Base-by-base conservation (phyloP, 148 eudicot species). In the Arbutus unedo region DNA sequence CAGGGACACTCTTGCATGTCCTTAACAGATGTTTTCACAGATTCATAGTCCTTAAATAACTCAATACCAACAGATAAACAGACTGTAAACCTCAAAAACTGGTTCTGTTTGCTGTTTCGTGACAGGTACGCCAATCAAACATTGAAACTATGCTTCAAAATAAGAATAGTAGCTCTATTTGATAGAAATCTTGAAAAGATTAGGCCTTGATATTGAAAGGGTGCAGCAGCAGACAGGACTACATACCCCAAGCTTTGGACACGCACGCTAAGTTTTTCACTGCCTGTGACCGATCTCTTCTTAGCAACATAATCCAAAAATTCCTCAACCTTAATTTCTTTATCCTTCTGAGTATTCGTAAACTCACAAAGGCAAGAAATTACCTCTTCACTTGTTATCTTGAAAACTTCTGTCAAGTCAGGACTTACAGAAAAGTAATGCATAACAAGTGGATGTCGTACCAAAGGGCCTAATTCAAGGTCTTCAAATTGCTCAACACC, bases 231-330 rank as follows among this genome's bases (percentile, higher is more conserved):
- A 83, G 44, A 77, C 44, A 78, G 21, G 13, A 80, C 56, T n/a
- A 87, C 93, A 72, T 91, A 96, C 98, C 97, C 93, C 81, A 96
- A 90, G 88, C 90, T 90, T 82, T 93, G 98, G 81, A 96, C 91
- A 72, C 97, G 95, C 83, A 96, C 84, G 48, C 89, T 78, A 82
- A 96, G 95, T 82, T 84, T 84, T 86, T 89, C 92, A 87, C 82
- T 82, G 78, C 87, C 78, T 43, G 81, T 64, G 57, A 89, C 91
- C 70, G 93, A 88, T 80, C 83, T 70, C 88, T 90, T 84, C 72
- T 88, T 85, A 31, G 98, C 96, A 89, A 93, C 79, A 79, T 83
- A 94, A 72, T 91, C 88, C 88, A 94, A 59, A 43, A 96, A 91
- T 56, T 84, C 88, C 55, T 92, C 91, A 79, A 84, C 78, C 38